Evolutionary conservation across 2,329 filamentous ascomycete species (phyloP), one percentile per base, ranked within the genome.

Genomic region (Penicillium sp.): DNA sequence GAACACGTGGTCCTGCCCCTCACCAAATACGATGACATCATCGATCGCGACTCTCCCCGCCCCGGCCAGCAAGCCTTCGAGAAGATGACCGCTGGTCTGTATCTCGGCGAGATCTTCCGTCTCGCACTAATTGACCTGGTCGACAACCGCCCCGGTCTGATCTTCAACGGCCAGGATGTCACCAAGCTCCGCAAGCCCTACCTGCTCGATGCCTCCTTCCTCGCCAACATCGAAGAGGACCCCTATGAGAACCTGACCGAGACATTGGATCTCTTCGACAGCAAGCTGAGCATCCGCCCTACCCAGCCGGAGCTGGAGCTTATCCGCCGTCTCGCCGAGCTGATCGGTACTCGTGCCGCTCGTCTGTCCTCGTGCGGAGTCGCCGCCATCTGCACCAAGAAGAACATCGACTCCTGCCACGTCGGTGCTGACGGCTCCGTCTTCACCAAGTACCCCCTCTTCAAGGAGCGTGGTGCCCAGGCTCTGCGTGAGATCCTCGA

Each of bases 381-480:
- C 54, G 92, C 93, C 13, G 94, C 93, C 58, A 97, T 99, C 71
- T 92, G 90, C 84, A 96, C 89, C 80, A 97, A 97, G 87, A 97
- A 97, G 85, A 84, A 86, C 66, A 93, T 93, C 77, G 79, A 89
- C 71, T 83, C 85, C 38, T 96, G 91, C 80, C 94, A 97, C 76
- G 94, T 99, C 42, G 94, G 94, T 68, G 94, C 94, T 51, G 94
- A 99, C 73, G 94, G 94, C 38, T 96, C 91, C 19, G 93, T 99
- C 54, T 99, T 99, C 82, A 97, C 96, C 83, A 97, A 97, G 77
- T 99, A 99, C 79, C 94, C 94, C 13, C 90, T 96, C 79, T 99
- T 99, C 85, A 97, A 97, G 83, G 86, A 87, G 57, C 89, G 94
- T 54, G 93, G 93, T 55, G 93, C 94, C 15, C 83, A 88, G 74